Conservation (phyloP, 352 stramenopile species). For the Phytopythium aichiense region DNA sequence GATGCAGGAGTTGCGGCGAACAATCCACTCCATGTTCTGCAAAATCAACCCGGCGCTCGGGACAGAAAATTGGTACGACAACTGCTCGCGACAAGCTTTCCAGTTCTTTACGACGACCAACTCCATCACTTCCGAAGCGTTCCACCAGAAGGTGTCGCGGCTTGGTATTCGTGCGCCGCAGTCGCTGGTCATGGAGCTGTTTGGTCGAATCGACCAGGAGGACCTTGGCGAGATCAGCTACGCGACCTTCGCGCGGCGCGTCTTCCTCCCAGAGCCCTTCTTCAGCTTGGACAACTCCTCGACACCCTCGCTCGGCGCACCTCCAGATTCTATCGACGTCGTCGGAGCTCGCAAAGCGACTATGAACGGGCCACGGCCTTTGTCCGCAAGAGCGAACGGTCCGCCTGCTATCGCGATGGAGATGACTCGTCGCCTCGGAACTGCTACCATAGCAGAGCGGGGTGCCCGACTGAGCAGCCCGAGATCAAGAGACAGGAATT, state of each 20-base stretch:
- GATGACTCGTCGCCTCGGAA: background rate
- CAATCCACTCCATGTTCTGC: slow-evolving; percentile 44
- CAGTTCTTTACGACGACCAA: slow-evolving; percentile 77
- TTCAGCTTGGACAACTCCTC: slow-evolving; percentile 14
- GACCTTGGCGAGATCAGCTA: slow-evolving; percentile 66
- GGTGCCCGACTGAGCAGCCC: background rate
- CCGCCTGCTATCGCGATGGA: background rate
- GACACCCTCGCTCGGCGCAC: background rate
- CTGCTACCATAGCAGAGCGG: background rate
- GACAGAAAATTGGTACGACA: slow-evolving; percentile 42
- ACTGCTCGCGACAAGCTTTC: slow-evolving; percentile 65
- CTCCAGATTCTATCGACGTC: background rate
- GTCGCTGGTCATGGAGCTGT: slow-evolving; percentile 48
- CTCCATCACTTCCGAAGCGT: slow-evolving; percentile 60
- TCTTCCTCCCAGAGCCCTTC: slow-evolving; percentile 48
- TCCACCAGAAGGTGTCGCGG: slow-evolving; percentile 59
- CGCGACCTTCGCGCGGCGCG: slow-evolving; percentile 46
- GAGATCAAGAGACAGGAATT: background rate
- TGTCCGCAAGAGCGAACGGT: background rate
- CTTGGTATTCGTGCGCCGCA: slow-evolving; percentile 45
- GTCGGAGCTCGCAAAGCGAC: background rate
- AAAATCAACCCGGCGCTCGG: slow-evolving; percentile 29
- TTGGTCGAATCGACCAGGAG: slow-evolving; percentile 57
- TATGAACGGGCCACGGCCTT: background rate
- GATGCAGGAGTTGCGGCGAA: slow-evolving; percentile 47